phyloP scores from a whole-genome alignment of 2,329 filamentous ascomycete species.

The Aspergillus floridensis region DNA sequence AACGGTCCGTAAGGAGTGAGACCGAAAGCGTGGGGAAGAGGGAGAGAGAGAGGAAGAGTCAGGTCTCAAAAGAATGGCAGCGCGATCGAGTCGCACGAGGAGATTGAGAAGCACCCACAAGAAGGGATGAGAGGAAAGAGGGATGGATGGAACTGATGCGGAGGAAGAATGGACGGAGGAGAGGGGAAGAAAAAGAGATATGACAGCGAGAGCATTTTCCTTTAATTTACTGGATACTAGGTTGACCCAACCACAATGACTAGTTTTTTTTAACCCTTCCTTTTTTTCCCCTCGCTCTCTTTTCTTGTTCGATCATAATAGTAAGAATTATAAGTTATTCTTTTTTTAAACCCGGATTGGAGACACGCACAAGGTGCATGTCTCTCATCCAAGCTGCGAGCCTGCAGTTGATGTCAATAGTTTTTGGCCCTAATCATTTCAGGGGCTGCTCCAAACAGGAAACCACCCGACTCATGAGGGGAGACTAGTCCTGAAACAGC shows the following conservation, averaged over 20 bases:
- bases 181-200: conserved; percentile 11
- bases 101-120: conserved; percentile 14
- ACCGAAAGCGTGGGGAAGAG: conserved; percentile 3
- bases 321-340: not conserved
- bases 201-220: conserved; percentile 26
- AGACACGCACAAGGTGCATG: not conserved
- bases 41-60: not conserved
- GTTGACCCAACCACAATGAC: not conserved
- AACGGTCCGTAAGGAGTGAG: conserved; percentile 19
- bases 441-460: conserved; percentile 6
- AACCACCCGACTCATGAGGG: not conserved
- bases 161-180: conserved; percentile 6
- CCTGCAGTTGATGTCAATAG: conserved; percentile 4
- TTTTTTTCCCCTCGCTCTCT: not conserved
- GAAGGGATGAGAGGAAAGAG: conserved; percentile 7
- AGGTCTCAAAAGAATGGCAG: conserved; percentile 27
- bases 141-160: not conserved
- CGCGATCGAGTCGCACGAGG: conserved; percentile 29
- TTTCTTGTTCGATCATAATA: not conserved
- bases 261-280: not conserved
- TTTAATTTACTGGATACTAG: not conserved
- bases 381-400: not conserved
- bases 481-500: not conserved
- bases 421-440: conserved; percentile 5
- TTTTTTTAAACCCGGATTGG: conserved; percentile 1